phyloP scores from a whole-genome alignment of 306 rosid species.

The Pyrus pyrifolia region DNA sequence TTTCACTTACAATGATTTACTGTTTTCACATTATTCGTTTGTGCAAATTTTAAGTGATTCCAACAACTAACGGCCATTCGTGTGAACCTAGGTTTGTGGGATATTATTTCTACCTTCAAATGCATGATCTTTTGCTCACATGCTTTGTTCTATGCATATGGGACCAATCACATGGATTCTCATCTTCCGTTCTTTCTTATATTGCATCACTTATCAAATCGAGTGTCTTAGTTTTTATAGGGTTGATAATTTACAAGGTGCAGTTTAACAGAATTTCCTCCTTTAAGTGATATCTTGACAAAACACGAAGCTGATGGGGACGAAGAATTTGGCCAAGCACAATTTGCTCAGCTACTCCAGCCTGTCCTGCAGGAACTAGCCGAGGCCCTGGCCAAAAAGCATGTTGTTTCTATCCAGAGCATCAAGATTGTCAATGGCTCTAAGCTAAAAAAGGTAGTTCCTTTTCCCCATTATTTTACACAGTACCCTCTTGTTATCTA shows the following conservation, averaged over 20 bases:
- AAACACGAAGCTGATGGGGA: constrained; percentile 64
- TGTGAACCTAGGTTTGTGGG: neutral
- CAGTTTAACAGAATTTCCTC: constrained; percentile 65
- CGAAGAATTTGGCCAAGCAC: constrained; percentile 89
- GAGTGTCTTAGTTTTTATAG: constrained; percentile 4
- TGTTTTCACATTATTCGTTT: neutral
- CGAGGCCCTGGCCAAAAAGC: constrained; percentile 56
- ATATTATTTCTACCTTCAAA: neutral
- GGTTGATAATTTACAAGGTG: constrained; percentile 12
- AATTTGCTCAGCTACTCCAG: constrained; percentile 88
- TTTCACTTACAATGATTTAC: too few species aligned
- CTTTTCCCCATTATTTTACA: neutral
- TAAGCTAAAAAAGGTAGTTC: constrained; percentile 65
- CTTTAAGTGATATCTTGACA: constrained; percentile 52
- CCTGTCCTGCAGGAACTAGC: constrained; percentile 76
- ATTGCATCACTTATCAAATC: neutral
- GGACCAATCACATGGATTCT: neutral
- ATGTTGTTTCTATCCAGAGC: constrained; percentile 44
- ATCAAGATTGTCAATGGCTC: constrained; percentile 61
- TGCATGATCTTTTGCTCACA: neutral
- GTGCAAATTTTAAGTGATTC: neutral
- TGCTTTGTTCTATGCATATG: neutral
- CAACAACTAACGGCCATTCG: neutral
- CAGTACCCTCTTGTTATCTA: neutral
- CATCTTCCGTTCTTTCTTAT: neutral